Evolutionary conservation across 164 flowering plant genomes (phyloP).

Genomic region (Umbellularia californica): DNA sequence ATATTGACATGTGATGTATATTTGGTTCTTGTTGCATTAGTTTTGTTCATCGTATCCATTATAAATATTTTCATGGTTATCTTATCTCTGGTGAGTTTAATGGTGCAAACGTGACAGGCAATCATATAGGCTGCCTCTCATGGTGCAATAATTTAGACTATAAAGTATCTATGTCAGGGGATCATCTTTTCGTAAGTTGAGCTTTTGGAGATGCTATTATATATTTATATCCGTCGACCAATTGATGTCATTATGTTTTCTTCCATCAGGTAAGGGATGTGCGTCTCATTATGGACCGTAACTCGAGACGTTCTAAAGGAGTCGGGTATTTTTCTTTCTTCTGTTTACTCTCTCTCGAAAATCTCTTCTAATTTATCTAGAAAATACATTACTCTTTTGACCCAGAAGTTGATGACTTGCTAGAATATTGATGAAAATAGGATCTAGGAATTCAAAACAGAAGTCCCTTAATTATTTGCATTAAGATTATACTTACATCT

Average conservation of each 20-base stretch:
- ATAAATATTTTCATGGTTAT: slow-evolving; percentile 4
- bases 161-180: slow-evolving; percentile 19
- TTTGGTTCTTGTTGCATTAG: slow-evolving; percentile 6
- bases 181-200: slow-evolving; percentile 29
- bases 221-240: slow-evolving; percentile 1
- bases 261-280: slow-evolving; percentile 33
- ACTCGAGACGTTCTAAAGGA: slow-evolving; percentile 36
- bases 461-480: too few species aligned
- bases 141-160: slow-evolving; percentile 31
- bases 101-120: slow-evolving; percentile 33
- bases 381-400: too few species aligned
- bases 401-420: too few species aligned
- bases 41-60: slow-evolving; percentile 1
- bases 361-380: too few species aligned
- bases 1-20: not conserved
- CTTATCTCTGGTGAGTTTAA: slow-evolving; percentile 21
- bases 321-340: slow-evolving; percentile 52
- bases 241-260: slow-evolving; percentile 7
- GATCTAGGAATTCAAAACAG: too few species aligned
- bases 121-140: slow-evolving; percentile 33
- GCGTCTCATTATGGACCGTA: slow-evolving; percentile 36
- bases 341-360: not conserved
- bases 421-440: too few species aligned
- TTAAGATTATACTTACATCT: too few species aligned
- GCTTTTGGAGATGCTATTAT: slow-evolving; percentile 16